Conservation (phyloP, 169 alveolate species). For the Cryptosporidium bovis region DNA sequence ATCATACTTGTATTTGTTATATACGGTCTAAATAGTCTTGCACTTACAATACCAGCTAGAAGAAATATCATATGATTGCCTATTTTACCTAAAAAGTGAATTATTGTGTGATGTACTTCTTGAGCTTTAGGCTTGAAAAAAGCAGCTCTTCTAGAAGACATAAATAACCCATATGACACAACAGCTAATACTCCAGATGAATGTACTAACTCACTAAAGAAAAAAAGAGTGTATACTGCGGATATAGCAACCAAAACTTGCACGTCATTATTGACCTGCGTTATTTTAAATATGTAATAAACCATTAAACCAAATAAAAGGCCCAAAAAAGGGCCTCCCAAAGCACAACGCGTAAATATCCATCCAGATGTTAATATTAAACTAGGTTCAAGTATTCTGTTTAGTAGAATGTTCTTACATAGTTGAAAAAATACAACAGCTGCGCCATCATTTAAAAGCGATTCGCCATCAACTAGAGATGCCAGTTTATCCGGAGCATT, state of each 20-base stretch:
- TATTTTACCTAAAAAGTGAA: conserved; percentile 74
- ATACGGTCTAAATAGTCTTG: conserved; percentile 69
- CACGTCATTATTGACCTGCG: conserved; percentile 39
- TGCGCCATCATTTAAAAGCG: conserved; percentile 79
- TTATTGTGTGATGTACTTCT: conserved; percentile 55
- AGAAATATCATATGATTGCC: conserved; percentile 78
- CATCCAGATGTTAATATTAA: conserved; percentile 74
- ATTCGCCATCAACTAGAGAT: conserved; percentile 79
- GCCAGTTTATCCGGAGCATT: conserved; percentile 79
- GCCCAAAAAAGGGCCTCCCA: conserved; percentile 80
- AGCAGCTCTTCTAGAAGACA: conserved; percentile 74
- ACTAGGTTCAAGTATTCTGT: conserved; percentile 56
- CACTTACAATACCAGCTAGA: conserved; percentile 78
- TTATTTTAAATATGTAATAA: conserved; percentile 11
- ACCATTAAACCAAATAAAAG: conserved; percentile 66
- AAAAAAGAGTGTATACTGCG: conserved; percentile 45
- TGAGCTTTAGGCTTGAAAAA: conserved; percentile 72
- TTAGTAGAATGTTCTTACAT: conserved; percentile 44
- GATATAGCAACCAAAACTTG: conserved; percentile 54
- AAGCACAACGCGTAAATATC: conserved; percentile 74
- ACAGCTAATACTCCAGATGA: conserved; percentile 79
- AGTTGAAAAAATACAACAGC: conserved; percentile 78
- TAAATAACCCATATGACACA: conserved; percentile 77
- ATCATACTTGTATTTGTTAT: conserved; percentile 45
- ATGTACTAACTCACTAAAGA: conserved; percentile 50